Base-by-base conservation (phyloP, 164 flowering plant genomes). In the Annona squamosa region DNA sequence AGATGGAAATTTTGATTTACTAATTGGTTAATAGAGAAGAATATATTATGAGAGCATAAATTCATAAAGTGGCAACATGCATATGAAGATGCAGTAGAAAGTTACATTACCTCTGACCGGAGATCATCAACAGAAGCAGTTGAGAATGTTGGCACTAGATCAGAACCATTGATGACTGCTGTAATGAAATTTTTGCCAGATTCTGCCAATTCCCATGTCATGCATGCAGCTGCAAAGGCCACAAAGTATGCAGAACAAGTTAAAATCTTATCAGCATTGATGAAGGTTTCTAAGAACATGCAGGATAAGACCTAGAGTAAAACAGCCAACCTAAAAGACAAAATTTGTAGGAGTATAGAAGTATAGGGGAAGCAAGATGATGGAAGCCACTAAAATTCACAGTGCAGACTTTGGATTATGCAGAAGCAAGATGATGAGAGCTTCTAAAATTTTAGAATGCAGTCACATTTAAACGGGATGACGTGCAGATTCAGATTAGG, bases 181-280 rank as follows among this genome's bases (percentile, higher is more conserved):
- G 92, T 89, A 69, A 91, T 86, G 81, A 93, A 96, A 74, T 89
- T 83, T 79, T 87, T 92, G 63, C 99, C 98, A 26, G 98, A 96
- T 80, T 96, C 98, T 73, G 99, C 99, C 73, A 96, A 83, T 65
- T 96, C 98, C 97, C 93, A 91, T 65, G 99, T 93, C 98, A 96
- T 91, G 73, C 99, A 96, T 59, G 99, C 98, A 87, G 94, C 99
- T 96, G 92, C 81, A 84, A 77, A 59, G 6, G 46, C 26, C 62
- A 46, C 41, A 45, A 37, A 1, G 5, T 6, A 57, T 37, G 42
- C 63, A 69, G 57, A 37, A 42, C 41, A 3, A 0, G 19, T 4
- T 71, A 59, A 71, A 42, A 48, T n/a, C 37, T 17, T n/a, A 52
- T 19, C 3, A 48, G 48, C 13, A 52, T 52, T 52, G 59, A 48